phyloP scores from a whole-genome alignment of 352 stramenopile genomes.

The Paralagenidium karlingii region DNA sequence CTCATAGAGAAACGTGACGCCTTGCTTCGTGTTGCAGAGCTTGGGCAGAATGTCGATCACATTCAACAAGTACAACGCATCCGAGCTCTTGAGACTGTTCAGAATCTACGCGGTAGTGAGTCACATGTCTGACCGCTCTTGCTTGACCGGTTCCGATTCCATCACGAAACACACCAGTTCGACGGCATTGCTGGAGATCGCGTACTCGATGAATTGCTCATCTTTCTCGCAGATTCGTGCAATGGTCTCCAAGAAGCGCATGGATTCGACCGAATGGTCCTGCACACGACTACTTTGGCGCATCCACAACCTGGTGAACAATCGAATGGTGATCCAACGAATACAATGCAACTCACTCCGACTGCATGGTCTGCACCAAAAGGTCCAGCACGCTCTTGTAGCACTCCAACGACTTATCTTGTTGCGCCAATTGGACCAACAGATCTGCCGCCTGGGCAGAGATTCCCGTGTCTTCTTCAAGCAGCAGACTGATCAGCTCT shows the following conservation, averaged over 20 bases:
- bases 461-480: constrained; percentile 61
- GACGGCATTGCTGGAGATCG: constrained; percentile 20
- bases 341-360: constrained; percentile 17
- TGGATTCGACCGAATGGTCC: constrained; percentile 31
- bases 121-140: not conserved
- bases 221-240: constrained; percentile 42
- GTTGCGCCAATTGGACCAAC: constrained; percentile 6
- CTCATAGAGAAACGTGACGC: constrained; percentile 62
- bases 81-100: constrained; percentile 55
- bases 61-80: constrained; percentile 76
- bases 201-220: constrained; percentile 48
- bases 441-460: constrained; percentile 42
- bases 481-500: constrained; percentile 32
- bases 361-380: constrained; percentile 23
- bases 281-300: constrained; percentile 1
- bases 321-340: not conserved
- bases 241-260: constrained; percentile 67
- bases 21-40: constrained; percentile 46
- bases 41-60: constrained; percentile 66
- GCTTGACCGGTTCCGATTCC: not conserved
- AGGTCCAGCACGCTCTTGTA: constrained; percentile 39
- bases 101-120: constrained; percentile 29
- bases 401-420: constrained; percentile 6
- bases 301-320: no score
- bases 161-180: constrained; percentile 17